Percentiles rank a stretch among this genome's conserved stretches.
phyloP scores from a whole-genome alignment of 345 rosid species.

The Tarenaya hassleriana region DNA sequence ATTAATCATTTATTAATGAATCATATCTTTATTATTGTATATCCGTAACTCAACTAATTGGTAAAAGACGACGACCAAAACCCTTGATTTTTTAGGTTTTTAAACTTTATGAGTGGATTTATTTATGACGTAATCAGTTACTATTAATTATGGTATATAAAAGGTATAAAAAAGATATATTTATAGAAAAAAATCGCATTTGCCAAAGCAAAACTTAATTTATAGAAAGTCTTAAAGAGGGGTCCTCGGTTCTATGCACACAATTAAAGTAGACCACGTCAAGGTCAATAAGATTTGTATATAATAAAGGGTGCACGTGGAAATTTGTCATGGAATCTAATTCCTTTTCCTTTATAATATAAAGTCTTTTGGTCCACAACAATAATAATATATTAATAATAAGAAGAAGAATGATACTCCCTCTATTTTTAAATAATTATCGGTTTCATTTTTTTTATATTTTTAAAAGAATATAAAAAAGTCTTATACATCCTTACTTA shows the following conservation, averaged over 20 bases:
- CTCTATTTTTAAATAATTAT: too few relatives aligned
- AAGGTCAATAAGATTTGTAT: conserved; percentile 21
- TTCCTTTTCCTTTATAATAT: neutral
- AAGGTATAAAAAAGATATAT: neutral
- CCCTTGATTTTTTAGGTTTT: neutral
- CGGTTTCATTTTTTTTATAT: too few relatives aligned
- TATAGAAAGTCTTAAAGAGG: too few relatives aligned
- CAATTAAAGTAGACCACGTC: conserved; percentile 14
- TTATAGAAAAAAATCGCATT: neutral
- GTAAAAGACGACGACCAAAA: neutral
- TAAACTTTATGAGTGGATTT: neutral
- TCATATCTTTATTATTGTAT: too few relatives aligned
- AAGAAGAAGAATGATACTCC: too few relatives aligned
- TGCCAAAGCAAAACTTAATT: too few relatives aligned
- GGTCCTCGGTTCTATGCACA: too few relatives aligned
- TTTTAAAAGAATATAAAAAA: too few relatives aligned
- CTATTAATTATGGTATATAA: neutral
- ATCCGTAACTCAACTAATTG: neutral
- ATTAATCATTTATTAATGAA: too few relatives aligned
- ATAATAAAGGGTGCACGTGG: conserved; percentile 12
- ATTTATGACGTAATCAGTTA: conserved; percentile 8
- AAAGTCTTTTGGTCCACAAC: neutral
- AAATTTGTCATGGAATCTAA: conserved; percentile 14
- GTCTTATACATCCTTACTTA: too few relatives aligned
- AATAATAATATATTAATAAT: too few relatives aligned